These are phyloP conservation scores for Zymoseptoria passerinii DNA, from an alignment of 2,329 filamentous ascomycete genomes.

Conservation along the genomic window DNA sequence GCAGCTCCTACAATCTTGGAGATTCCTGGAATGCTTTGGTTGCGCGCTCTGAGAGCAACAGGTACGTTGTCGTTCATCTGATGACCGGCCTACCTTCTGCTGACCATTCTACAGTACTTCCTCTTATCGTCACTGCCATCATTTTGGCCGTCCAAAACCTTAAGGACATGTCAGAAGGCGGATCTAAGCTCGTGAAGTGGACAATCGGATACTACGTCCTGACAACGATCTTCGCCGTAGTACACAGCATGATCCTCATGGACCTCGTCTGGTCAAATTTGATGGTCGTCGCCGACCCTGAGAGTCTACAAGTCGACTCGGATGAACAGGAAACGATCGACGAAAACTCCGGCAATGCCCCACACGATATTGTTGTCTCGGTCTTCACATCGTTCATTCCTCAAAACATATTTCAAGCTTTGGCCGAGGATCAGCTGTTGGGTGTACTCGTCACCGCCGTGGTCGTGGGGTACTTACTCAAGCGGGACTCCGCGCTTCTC, in stretches of 20 bases:
- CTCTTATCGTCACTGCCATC: slow-evolving; percentile 46
- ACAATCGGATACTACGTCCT: slow-evolving; percentile 44
- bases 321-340: slow-evolving; percentile 29
- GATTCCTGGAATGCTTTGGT: slow-evolving; percentile 45
- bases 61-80: background rate
- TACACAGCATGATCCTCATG: slow-evolving; percentile 40
- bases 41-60: slow-evolving; percentile 44
- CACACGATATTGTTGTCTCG: slow-evolving; percentile 40
- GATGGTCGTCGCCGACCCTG: slow-evolving; percentile 34
- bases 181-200: slow-evolving; percentile 40
- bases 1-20: slow-evolving; percentile 37
- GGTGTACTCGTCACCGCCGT: slow-evolving; percentile 42
- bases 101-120: slow-evolving; percentile 34
- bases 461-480: slow-evolving; percentile 42
- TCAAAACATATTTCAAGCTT: slow-evolving; percentile 40
- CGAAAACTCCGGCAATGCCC: slow-evolving; percentile 29
- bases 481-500: slow-evolving; percentile 35
- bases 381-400: slow-evolving; percentile 46
- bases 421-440: slow-evolving; percentile 42
- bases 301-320: slow-evolving; percentile 28
- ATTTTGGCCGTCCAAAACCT: slow-evolving; percentile 45
- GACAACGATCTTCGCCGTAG: slow-evolving; percentile 44
- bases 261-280: slow-evolving; percentile 42
- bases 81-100: background rate
- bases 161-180: slow-evolving; percentile 39